Evolutionary conservation across 1,284 basidiomycete species (phyloP).

Genomic region (Microbotryum violaceum): DNA sequence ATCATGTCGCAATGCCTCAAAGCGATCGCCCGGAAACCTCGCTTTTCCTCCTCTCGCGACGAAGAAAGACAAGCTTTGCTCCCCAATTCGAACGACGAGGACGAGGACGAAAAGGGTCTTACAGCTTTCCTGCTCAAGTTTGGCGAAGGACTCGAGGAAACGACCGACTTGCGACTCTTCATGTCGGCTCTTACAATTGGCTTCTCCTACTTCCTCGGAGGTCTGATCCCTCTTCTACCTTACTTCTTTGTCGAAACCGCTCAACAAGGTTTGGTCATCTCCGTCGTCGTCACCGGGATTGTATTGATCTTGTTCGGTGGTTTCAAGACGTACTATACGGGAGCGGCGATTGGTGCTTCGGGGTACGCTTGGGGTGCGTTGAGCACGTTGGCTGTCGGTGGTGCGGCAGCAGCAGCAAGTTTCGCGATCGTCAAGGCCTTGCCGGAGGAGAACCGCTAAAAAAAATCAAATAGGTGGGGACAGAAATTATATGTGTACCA

Average conservation of each 20-base stretch:
- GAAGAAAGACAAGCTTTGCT: slow-evolving; percentile 16
- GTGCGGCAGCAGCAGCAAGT: slow-evolving; percentile 76
- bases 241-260: slow-evolving; percentile 71
- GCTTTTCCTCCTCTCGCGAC: slow-evolving; percentile 15
- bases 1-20: slow-evolving; percentile 27
- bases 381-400: slow-evolving; percentile 78
- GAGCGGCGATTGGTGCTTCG: slow-evolving; percentile 53
- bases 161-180: slow-evolving; percentile 61
- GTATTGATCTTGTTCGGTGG: slow-evolving; percentile 80
- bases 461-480: slow-evolving; percentile 44
- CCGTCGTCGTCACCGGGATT: slow-evolving; percentile 42
- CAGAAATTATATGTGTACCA: too few relatives aligned
- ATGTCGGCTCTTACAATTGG: slow-evolving; percentile 89
- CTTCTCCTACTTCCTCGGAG: slow-evolving; percentile 41
- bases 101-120: slow-evolving; percentile 64
- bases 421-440: slow-evolving; percentile 73
- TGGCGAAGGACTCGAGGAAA: slow-evolving; percentile 82
- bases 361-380: slow-evolving; percentile 73
- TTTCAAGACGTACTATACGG: slow-evolving; percentile 81
- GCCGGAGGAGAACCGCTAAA: not conserved
- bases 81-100: slow-evolving; percentile 24
- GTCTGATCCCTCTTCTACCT: slow-evolving; percentile 59
- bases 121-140: slow-evolving; percentile 90
- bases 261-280: slow-evolving; percentile 53
- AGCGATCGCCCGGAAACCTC: slow-evolving; percentile 30